phyloP scores from a whole-genome alignment of 2,329 filamentous ascomycete species.

The Aureobasidium mangrovei region DNA sequence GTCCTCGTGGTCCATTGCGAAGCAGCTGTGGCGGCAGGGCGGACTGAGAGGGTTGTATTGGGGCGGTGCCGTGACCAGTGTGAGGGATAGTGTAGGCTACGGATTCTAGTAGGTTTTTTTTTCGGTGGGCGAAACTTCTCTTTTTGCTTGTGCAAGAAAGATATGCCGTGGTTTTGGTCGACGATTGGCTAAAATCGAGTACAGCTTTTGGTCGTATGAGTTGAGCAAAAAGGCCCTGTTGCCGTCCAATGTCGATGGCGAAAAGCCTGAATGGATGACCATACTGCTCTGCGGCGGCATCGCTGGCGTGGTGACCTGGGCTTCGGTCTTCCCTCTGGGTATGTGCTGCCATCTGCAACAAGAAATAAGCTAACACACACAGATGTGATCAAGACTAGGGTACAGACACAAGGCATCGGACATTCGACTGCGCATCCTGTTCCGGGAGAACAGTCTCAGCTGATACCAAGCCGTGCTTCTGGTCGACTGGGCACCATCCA shows the following conservation, averaged over 20 bases:
- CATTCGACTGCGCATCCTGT: conserved; percentile 18
- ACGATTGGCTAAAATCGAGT: neutral
- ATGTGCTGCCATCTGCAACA: neutral
- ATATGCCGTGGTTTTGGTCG: neutral
- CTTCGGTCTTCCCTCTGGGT: conserved; percentile 72
- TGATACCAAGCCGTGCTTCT: conserved; percentile 7
- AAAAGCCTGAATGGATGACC: conserved; percentile 17
- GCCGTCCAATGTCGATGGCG: neutral
- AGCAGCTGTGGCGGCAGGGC: conserved; percentile 27
- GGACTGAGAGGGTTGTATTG: conserved; percentile 65
- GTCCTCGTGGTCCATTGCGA: conserved; percentile 24
- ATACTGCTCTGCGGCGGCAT: conserved; percentile 72
- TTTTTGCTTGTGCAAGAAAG: neutral
- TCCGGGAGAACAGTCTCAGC: conserved; percentile 13
- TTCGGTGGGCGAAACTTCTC: neutral
- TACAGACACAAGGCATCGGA: conserved; percentile 60
- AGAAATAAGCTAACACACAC: neutral
- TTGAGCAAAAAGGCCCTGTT: conserved; percentile 55
- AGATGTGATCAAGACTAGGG: conserved; percentile 83
- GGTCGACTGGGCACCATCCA: conserved; percentile 47
- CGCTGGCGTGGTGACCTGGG: conserved; percentile 82
- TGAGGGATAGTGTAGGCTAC: conserved; percentile 85
- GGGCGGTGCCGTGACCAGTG: conserved; percentile 70
- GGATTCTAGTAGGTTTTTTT: conserved; percentile 65
- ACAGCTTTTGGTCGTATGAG: conserved; percentile 81